Conservation (phyloP, 768 basidiomycete genomes). For the Lactifluus subvellereus region DNA sequence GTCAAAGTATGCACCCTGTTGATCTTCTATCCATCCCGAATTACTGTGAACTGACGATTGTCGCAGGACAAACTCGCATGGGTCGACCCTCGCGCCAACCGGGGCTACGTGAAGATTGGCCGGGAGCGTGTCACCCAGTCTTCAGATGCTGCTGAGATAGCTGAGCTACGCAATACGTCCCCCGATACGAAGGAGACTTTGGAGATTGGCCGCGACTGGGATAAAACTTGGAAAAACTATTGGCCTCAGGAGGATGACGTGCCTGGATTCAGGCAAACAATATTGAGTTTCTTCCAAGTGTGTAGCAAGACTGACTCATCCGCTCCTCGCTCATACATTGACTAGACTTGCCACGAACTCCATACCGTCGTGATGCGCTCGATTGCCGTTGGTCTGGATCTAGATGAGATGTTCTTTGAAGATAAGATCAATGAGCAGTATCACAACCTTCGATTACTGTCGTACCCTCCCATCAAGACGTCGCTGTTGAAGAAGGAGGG, state of each 20-base stretch:
- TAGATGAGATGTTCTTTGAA: constrained; percentile 73
- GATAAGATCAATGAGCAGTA: constrained; percentile 65
- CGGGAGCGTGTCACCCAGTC: constrained; percentile 80
- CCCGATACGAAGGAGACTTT: constrained; percentile 83
- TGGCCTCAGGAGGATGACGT: constrained; percentile 66
- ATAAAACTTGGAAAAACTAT: constrained; percentile 66
- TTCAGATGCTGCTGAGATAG: constrained; percentile 65
- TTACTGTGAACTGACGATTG: neutral
- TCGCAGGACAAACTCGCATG: constrained; percentile 58
- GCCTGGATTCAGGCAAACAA: constrained; percentile 64
- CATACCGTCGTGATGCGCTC: constrained; percentile 79
- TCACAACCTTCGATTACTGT: constrained; percentile 76
- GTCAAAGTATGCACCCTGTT: constrained; percentile 43
- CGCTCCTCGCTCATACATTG: neutral
- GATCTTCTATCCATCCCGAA: neutral
- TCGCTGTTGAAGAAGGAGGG: constrained; percentile 53
- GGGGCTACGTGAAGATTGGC: constrained; percentile 77
- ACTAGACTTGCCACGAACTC: constrained; percentile 65
- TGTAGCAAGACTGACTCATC: constrained; percentile 7
- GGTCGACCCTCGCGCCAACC: constrained; percentile 81
- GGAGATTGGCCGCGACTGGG: constrained; percentile 88
- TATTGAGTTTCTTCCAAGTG: constrained; percentile 72
- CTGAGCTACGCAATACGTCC: constrained; percentile 60
- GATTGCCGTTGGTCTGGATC: constrained; percentile 71
- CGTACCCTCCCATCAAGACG: constrained; percentile 72